Evolutionary conservation across 2,329 filamentous ascomycete genomes (phyloP).

Genomic region (Stagonosporopsis chrysanthemi): DNA sequence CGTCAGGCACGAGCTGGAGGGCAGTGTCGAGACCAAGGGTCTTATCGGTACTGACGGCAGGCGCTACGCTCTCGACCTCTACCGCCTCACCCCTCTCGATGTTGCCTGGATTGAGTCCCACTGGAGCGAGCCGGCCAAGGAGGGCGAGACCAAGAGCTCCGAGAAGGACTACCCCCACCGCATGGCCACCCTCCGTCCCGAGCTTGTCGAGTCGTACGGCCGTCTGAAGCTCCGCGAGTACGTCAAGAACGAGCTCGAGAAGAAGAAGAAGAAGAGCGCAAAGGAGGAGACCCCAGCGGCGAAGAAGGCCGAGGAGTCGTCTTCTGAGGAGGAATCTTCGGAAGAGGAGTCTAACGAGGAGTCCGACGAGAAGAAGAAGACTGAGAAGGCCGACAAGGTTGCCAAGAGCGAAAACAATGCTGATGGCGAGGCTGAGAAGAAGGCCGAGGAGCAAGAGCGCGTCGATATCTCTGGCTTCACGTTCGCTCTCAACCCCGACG

Average conservation of each 20-base stretch:
- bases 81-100: constrained; percentile 92
- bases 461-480: constrained; percentile 88
- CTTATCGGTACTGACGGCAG: constrained; percentile 95
- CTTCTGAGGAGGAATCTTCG: constrained; percentile 21
- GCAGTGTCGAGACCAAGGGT: constrained; percentile 97
- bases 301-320: constrained; percentile 49
- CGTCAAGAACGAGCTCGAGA: constrained; percentile 75
- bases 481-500: constrained; percentile 91
- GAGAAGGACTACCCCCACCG: constrained; percentile 81
- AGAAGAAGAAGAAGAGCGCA: constrained; percentile 50
- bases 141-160: constrained; percentile 58
- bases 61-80: constrained; percentile 97
- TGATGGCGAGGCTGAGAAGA: constrained; percentile 25
- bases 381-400: constrained; percentile 13
- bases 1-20: constrained; percentile 88
- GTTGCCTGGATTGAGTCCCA: constrained; percentile 87
- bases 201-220: constrained; percentile 86
- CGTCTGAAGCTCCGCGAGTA: constrained; percentile 88
- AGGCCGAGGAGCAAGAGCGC: constrained; percentile 63
- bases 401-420: no score
- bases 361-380: constrained; percentile 42
- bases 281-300: constrained; percentile 50
- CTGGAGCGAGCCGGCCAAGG: constrained; percentile 53
- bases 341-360: constrained; percentile 37
- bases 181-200: constrained; percentile 92